Conservation (phyloP, 2,329 filamentous ascomycete species). For the Achaetomium macrosporum region DNA sequence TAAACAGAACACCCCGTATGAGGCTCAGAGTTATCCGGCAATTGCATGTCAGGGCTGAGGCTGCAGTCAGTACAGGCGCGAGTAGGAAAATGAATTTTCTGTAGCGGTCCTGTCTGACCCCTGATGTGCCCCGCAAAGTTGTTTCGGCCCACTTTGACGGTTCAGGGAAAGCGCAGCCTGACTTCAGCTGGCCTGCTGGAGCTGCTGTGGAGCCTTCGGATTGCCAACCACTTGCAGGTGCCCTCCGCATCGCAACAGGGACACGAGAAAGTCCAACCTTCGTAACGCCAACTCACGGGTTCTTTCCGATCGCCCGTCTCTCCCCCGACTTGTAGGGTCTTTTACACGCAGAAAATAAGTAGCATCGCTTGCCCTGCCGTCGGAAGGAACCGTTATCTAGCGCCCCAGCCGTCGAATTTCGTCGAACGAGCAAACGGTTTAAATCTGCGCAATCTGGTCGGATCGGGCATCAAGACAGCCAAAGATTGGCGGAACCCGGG, state of each 20-base stretch:
- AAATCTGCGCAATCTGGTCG: background rate
- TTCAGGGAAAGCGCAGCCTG: constrained; percentile 9
- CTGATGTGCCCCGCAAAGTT: no score
- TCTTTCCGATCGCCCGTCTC: no score
- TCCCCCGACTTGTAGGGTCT: no score
- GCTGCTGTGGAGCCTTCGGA: constrained; percentile 13
- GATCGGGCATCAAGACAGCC: constrained; percentile 11
- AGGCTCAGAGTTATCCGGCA: no score
- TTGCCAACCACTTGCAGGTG: constrained; percentile 5
- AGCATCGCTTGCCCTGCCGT: no score
- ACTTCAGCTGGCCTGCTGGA: constrained; percentile 8
- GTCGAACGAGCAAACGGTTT: background rate
- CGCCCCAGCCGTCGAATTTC: constrained; percentile 6
- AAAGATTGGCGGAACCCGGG: background rate
- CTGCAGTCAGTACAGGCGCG: background rate
- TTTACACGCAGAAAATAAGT: no score
- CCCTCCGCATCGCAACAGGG: constrained; percentile 4
- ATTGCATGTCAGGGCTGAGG: no score
- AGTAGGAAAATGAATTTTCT: background rate
- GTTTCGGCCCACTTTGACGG: background rate
- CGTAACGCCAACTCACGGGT: constrained; percentile 1
- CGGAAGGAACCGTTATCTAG: no score
- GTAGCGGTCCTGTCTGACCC: constrained; percentile 1
- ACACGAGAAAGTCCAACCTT: background rate
- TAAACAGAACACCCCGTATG: no score